Evolutionary conservation across 805 yeast species (phyloP), one percentile per base, ranked within the genome.

Genomic region (Lipomyces anomalus): DNA sequence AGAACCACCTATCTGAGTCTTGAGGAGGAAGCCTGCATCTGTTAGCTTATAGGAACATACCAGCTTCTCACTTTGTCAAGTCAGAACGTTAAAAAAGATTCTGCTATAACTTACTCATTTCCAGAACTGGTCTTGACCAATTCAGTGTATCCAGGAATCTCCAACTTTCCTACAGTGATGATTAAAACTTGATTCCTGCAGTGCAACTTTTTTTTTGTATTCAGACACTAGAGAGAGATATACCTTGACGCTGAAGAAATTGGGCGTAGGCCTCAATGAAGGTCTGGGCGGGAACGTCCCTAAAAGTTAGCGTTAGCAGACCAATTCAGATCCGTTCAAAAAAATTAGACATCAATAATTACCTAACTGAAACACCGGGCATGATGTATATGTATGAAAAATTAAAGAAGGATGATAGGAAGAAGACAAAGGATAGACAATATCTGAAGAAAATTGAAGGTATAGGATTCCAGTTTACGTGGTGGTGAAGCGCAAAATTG

Each of bases 281-380:
- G 63, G 86, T 94, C 84, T 92, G 97, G 75, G 98, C 98, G 78
- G 97, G 96, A 77, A 92, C 98, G 97, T 92, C 98, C 84, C 96
- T 88, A 67, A 55, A 62, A 42, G 57, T 56, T 64, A 42, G 30
- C 30, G 7, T 38, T n/a, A 5, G 34, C 4, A 38, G 24, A 28
- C 22, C 38, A 38, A 17, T 9, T 13, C 17, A 13, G 42, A 13
- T 26, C 30, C 30, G 30, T 26, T 13, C 30, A 26, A 9, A 9
- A 13, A 9, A 26, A 9, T 9, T 26, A 9, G 11, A 9, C 30
- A 13, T 26, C 30, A 9, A 36, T 59, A 84, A 95, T 69, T 84
- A 85, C 95, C 90, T 86, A 74, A 87, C 95, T 78, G 95, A 82
- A 81, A 82, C 89, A 85, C 95, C 95, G 80, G 95, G 84, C 95